A percentile compares a stretch with the other conserved stretches of the same genome.
Evolutionary conservation across 176 grass and related monocot species (phyloP).

Genomic region (Oryza rufipogon): DNA sequence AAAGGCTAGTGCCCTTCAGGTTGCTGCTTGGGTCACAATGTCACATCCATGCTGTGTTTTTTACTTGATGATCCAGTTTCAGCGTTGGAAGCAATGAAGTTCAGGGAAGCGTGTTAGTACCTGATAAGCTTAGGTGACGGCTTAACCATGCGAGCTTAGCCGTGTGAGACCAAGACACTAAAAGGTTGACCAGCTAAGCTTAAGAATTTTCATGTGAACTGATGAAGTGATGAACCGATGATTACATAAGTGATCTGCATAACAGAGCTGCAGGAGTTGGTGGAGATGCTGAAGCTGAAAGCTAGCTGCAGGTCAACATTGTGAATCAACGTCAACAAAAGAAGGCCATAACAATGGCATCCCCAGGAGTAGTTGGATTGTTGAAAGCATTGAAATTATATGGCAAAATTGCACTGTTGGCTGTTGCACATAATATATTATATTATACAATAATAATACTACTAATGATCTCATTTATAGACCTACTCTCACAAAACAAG

Average conservation of each 20-base stretch:
- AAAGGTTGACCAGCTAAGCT: not conserved
- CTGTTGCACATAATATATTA: too few species aligned
- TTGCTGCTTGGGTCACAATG: conserved; percentile 14
- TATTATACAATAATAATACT: not conserved
- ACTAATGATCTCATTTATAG: too few species aligned
- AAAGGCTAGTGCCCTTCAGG: conserved; percentile 33
- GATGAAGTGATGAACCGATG: not conserved
- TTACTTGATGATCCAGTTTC: not conserved
- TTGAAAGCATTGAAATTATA: not conserved
- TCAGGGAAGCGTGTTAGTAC: not conserved
- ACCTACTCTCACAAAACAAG: too few species aligned
- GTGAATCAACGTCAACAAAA: conserved; percentile 10
- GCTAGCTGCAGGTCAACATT: not conserved
- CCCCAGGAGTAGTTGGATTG: not conserved
- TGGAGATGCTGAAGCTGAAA: not conserved
- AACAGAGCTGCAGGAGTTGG: conserved; percentile 17
- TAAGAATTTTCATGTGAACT: not conserved
- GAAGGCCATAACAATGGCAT: not conserved
- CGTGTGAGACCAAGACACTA: not conserved
- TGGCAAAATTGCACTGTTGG: not conserved
- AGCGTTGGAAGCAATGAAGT: not conserved
- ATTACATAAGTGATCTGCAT: not conserved
- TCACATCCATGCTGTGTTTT: conserved; percentile 6
- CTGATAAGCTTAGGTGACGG: not conserved
- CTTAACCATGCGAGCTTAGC: not conserved